Base-by-base conservation (phyloP, 306 rosid genomes). In the Canavalia gladiata region DNA sequence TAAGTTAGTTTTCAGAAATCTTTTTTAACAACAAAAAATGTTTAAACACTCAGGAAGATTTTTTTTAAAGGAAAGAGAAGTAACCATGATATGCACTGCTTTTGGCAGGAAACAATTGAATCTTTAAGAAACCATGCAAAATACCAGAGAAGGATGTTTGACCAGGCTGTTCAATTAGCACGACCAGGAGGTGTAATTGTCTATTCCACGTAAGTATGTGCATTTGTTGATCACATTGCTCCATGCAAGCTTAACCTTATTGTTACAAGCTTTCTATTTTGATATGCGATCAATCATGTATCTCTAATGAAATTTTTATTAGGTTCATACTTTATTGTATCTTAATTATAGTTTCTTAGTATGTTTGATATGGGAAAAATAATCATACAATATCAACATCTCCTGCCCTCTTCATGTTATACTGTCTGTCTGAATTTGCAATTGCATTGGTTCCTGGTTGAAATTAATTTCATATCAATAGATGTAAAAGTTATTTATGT, bases 111-210 rank as follows among this genome's bases (percentile, higher is more conserved):
- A 82, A 90, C 96, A 67, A 70, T 95, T 76, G 91, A 90, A 67
- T 90, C 94, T 55, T 87, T 95, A 76, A 91, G 94, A 84, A 76
- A 57, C 60, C 98, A 95, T 70, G 94, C 86, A 3, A 95, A 82
- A 75, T 93, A 95, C 80, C 99, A 95, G 84, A 95, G 91, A 75
- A 90, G 70, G 87, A 90, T 93, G 98, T 87, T 95, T 75, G 97
- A 95, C 81, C 99, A 95, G 84, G 99, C 98, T 76, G 96, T 90
- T 83, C 97, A 91, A 79, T 80, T 95, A 80, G 97, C 86, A 79
- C 89, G 93, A 18, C 89, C 96, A 0, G 98, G 98, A 50, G 98
- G 99, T 60, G 92, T 93, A 37, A 79, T 95, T 12, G 96, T 95
- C 58, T 95, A 95, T 84, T 95, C 99, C 83, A 95, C 98, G 99